These are phyloP conservation scores for Allomyces javanicus DNA, from an alignment of 192 early-diverging fungal genomes.

Conservation along the genomic window DNA sequence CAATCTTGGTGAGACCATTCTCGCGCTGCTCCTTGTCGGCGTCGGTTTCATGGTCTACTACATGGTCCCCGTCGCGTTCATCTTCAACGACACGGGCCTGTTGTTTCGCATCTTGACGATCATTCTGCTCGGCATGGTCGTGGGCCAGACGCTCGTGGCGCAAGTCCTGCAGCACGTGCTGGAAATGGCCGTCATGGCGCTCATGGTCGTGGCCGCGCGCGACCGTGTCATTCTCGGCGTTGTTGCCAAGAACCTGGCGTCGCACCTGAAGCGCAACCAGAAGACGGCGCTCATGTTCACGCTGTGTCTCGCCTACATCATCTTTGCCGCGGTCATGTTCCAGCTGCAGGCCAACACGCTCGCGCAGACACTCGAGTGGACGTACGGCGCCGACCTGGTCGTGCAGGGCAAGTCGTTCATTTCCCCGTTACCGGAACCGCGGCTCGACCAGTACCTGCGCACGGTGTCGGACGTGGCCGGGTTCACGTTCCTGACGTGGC, in stretches of 20 bases:
- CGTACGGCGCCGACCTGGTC: conserved; percentile 10
- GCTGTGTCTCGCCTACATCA: conserved; percentile 14
- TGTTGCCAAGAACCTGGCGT: conserved; percentile 11
- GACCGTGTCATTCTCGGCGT: conserved; percentile 6
- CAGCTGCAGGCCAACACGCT: conserved; percentile 8
- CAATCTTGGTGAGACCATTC: conserved; percentile 2
- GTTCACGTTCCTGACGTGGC: conserved; percentile 8
- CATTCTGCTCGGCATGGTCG: conserved; percentile 11
- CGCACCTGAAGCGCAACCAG: conserved; percentile 9
- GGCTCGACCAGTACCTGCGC: conserved; percentile 3
- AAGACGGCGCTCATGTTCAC: conserved; percentile 15
- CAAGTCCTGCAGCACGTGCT: conserved; percentile 9
- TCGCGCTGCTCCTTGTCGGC: conserved; percentile 9
- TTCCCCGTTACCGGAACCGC: conserved; percentile 7
- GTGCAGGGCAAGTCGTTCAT: conserved; percentile 4
- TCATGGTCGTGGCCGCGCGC: conserved; percentile 4
- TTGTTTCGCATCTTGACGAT: conserved; percentile 16
- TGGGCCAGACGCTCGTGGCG: conserved; percentile 10
- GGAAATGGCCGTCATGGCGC: conserved; percentile 4
- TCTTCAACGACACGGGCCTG: conserved; percentile 7
- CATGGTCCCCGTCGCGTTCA: conserved; percentile 10
- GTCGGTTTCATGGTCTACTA: conserved; percentile 17
- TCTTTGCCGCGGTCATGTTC: conserved; percentile 17
- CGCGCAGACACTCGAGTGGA: conserved; percentile 9
- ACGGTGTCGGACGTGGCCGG: conserved; percentile 1